Conservation (phyloP, 2,329 filamentous ascomycete species). For the Pseudocercospora fijiensis region DNA sequence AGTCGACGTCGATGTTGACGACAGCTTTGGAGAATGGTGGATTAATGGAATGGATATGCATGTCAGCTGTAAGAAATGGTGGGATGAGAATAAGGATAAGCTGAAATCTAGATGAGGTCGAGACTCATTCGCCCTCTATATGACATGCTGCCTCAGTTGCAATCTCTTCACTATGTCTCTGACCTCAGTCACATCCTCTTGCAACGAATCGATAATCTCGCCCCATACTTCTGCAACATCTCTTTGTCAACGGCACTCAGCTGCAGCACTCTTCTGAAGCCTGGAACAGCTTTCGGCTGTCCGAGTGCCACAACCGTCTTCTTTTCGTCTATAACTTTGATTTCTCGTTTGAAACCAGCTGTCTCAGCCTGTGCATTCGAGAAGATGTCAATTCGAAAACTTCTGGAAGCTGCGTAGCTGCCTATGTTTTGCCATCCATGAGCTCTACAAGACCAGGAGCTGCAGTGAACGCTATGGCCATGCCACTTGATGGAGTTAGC, state of each 20-base stretch:
- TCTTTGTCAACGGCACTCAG: background rate
- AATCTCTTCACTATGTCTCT: background rate
- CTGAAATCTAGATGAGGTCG: slow-evolving; percentile 64
- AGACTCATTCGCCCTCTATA: background rate
- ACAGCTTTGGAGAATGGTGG: slow-evolving; percentile 98
- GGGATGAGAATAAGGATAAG: slow-evolving; percentile 70
- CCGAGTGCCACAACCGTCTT: too few relatives aligned
- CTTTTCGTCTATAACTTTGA: background rate
- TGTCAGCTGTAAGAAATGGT: slow-evolving; percentile 73
- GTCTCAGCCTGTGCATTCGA: background rate
- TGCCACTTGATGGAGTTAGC: background rate
- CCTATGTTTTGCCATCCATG: background rate
- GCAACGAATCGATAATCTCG: background rate
- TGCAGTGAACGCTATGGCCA: background rate
- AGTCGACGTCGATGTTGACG: slow-evolving; percentile 74
- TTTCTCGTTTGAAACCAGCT: background rate
- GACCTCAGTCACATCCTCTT: background rate
- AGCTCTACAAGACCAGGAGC: background rate
- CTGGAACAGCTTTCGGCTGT: too few relatives aligned
- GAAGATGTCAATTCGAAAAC: background rate
- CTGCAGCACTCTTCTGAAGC: background rate
- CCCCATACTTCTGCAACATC: background rate
- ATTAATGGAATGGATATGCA: slow-evolving; percentile 62
- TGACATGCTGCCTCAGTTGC: background rate
- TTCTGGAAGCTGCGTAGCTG: background rate